Evolutionary conservation across 768 basidiomycete species (phyloP).

Genomic region (Hirschioporus abietinus): DNA sequence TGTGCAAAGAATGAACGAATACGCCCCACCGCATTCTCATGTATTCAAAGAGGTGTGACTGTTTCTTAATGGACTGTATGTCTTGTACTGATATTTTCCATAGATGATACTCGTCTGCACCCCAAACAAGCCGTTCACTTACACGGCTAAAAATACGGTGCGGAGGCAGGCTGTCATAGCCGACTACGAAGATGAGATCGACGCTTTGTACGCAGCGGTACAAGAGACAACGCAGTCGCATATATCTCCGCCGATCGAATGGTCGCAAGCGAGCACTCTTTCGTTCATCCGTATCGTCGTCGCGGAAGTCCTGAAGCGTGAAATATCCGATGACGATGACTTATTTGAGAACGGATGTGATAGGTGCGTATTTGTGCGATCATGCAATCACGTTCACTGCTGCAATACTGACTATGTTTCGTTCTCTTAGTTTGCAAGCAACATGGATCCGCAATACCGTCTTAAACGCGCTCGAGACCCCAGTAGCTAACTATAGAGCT

Average conservation of each 20-base stretch:
- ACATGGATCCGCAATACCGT: constrained; percentile 31
- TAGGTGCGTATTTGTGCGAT: constrained; percentile 19
- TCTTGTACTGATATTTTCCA: background rate
- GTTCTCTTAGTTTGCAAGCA: constrained; percentile 27
- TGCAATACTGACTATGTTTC: too few species aligned
- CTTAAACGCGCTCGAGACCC: constrained; percentile 16
- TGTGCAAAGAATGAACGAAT: constrained; percentile 34
- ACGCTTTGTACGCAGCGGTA: constrained; percentile 1
- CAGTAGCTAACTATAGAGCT: constrained; percentile 15
- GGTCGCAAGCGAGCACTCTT: constrained; percentile 18
- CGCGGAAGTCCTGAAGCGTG: constrained; percentile 23
- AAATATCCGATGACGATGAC: constrained; percentile 29
- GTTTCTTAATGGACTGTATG: background rate
- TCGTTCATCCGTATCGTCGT: constrained; percentile 22
- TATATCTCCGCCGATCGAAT: constrained; percentile 8
- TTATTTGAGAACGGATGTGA: constrained; percentile 35
- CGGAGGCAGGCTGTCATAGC: constrained; percentile 32
- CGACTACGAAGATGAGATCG: constrained; percentile 19
- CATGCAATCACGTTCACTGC: too few species aligned
- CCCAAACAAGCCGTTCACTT: constrained; percentile 35
- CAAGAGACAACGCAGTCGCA: background rate
- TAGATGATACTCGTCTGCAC: constrained; percentile 41
- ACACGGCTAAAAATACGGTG: constrained; percentile 36
- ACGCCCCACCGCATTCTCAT: constrained; percentile 39
- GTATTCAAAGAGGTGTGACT: constrained; percentile 40